phyloP scores from a whole-genome alignment of 225 moss, liverwort and hornwort species.

The Bryoerythrophyllum caledonicum region DNA sequence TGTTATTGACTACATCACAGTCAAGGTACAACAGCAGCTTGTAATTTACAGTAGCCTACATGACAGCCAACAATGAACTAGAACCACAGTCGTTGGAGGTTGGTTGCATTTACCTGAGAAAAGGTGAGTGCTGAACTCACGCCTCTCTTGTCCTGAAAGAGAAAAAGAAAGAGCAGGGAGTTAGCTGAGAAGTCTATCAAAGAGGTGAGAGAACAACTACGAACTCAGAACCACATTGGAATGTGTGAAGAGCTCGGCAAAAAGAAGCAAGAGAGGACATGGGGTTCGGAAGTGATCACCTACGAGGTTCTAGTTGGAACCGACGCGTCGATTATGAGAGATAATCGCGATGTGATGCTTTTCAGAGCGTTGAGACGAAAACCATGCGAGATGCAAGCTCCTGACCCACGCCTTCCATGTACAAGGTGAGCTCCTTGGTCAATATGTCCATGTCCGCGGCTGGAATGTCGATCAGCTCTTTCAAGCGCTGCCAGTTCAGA shows the following conservation, averaged over 20 bases:
- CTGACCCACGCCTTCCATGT: conserved; percentile 57
- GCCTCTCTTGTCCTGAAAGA: neutral
- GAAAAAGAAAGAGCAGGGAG: neutral
- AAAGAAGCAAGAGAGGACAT: neutral
- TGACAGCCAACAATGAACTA: neutral
- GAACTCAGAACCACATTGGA: neutral
- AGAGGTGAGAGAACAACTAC: neutral
- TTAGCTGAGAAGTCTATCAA: neutral
- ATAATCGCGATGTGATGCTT: neutral
- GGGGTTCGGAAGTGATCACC: neutral
- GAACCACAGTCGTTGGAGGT: no score
- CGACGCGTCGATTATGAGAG: neutral
- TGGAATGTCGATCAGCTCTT: conserved; percentile 43
- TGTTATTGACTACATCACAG: neutral
- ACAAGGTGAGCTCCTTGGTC: conserved; percentile 42
- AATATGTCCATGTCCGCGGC: conserved; percentile 43
- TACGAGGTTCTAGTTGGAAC: neutral
- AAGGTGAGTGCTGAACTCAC: neutral
- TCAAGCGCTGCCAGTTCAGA: conserved; percentile 45
- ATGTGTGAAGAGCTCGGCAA: neutral
- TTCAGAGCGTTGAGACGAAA: conserved; percentile 32
- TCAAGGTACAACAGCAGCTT: neutral
- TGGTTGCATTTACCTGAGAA: neutral
- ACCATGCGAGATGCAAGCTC: conserved; percentile 61
- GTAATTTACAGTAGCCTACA: no score